These are phyloP conservation scores for Mycosphaerella sp. DNA, from an alignment of 2,329 filamentous ascomycete species.

Conservation along the genomic window DNA sequence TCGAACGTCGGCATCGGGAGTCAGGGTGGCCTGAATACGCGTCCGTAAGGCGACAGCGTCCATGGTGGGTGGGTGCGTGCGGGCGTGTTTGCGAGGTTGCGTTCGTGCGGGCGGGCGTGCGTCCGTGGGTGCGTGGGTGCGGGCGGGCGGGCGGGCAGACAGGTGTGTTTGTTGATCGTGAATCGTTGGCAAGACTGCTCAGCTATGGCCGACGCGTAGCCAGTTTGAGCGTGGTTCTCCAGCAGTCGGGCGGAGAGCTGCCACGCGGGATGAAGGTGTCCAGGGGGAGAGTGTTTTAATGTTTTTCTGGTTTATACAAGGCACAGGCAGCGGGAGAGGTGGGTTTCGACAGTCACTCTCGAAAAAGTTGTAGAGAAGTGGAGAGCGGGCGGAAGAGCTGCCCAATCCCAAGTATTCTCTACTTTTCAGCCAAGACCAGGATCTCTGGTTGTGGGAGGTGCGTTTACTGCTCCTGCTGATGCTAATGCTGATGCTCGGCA, in stretches of 20 bases:
- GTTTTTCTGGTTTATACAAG: background rate
- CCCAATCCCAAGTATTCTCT: too few species aligned
- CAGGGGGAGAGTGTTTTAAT: background rate
- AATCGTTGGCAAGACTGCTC: background rate
- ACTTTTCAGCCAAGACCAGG: too few species aligned
- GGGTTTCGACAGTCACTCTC: too few species aligned
- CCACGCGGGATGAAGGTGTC: background rate
- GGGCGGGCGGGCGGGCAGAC: too few species aligned
- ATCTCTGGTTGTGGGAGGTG: too few species aligned
- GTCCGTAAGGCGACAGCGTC: slow-evolving; percentile 67
- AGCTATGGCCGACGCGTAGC: background rate
- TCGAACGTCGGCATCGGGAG: slow-evolving; percentile 66
- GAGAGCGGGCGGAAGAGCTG: too few species aligned
- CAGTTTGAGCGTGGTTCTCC: background rate
- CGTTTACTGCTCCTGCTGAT: too few species aligned
- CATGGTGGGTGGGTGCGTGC: slow-evolving; percentile 44
- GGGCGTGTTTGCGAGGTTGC: background rate
- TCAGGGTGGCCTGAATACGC: slow-evolving; percentile 70
- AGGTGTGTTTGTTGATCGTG: background rate
- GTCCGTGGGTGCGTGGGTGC: too few species aligned
- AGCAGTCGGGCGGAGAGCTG: background rate
- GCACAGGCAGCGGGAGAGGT: too few species aligned
- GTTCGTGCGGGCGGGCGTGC: too few species aligned
- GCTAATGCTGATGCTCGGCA: too few species aligned
- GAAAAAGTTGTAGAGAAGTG: too few species aligned